Evolutionary conservation across 345 rosid genomes (phyloP).

Genomic region (Pseudoturritis turrita): DNA sequence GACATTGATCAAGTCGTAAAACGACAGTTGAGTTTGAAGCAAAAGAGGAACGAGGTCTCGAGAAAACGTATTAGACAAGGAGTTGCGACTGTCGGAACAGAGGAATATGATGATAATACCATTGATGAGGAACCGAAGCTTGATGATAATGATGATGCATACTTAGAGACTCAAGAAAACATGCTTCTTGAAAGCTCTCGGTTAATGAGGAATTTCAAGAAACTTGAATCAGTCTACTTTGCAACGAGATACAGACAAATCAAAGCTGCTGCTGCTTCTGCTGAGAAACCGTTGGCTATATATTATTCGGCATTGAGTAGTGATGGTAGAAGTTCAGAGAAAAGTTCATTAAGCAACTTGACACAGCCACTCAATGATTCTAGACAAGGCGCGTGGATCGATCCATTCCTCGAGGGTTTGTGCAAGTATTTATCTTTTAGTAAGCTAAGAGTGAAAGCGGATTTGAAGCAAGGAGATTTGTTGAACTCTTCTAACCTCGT

Average conservation of each 20-base stretch:
- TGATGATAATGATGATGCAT: neutral
- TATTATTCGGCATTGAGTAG: constrained; percentile 49
- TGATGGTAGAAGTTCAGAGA: constrained; percentile 84
- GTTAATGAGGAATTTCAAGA: constrained; percentile 86
- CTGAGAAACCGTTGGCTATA: constrained; percentile 42
- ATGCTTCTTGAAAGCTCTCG: constrained; percentile 57
- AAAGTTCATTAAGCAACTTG: constrained; percentile 67
- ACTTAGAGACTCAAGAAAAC: constrained; percentile 44
- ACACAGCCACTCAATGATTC: constrained; percentile 29
- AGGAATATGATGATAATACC: neutral
- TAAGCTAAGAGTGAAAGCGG: constrained; percentile 81
- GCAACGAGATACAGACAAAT: constrained; percentile 60
- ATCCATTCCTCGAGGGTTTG: constrained; percentile 91
- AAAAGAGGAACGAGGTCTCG: constrained; percentile 55
- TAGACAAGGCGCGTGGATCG: constrained; percentile 73
- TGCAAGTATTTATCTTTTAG: constrained; percentile 87
- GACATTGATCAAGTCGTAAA: constrained; percentile 78
- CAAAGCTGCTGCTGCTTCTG: constrained; percentile 31
- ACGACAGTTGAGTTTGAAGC: constrained; percentile 53
- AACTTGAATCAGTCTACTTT: constrained; percentile 83
- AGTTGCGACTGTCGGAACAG: neutral
- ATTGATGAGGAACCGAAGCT: neutral
- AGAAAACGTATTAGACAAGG: constrained; percentile 66
- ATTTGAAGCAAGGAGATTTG: constrained; percentile 89
- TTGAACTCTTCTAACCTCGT: constrained; percentile 90